These are phyloP conservation scores for Endoconidiophora polonica DNA, from an alignment of 2,329 filamentous ascomycete genomes.

Conservation along the genomic window DNA sequence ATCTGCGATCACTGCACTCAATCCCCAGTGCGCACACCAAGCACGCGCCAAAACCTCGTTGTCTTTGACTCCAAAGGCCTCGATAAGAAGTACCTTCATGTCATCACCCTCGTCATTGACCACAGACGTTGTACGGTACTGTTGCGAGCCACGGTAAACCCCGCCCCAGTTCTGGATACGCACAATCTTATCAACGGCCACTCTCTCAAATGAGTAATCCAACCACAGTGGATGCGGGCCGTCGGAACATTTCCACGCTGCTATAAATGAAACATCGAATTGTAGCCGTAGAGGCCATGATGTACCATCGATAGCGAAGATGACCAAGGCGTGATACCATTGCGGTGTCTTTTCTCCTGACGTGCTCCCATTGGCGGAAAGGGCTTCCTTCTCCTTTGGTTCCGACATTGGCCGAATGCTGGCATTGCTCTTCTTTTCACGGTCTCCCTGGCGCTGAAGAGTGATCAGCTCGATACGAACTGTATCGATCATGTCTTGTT, in stretches of 20 bases:
- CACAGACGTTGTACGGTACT: constrained; percentile 13
- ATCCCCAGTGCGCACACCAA: constrained; percentile 62
- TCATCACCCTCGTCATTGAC: constrained; percentile 15
- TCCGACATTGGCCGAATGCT: background rate
- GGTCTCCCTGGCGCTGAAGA: constrained; percentile 27
- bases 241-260: constrained; percentile 45
- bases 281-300: constrained; percentile 47
- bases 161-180: constrained; percentile 49
- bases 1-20: constrained; percentile 55
- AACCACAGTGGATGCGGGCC: constrained; percentile 56
- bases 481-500: constrained; percentile 40
- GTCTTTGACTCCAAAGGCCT: constrained; percentile 56
- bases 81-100: constrained; percentile 46
- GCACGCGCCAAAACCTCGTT: constrained; percentile 62
- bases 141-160: constrained; percentile 20
- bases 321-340: constrained; percentile 43
- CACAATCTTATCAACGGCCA: constrained; percentile 48
- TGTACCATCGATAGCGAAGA: constrained; percentile 45
- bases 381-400: background rate
- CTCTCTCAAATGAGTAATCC: constrained; percentile 45
- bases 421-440: background rate
- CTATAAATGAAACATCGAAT: constrained; percentile 49
- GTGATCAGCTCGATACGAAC: constrained; percentile 54
- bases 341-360: constrained; percentile 19
- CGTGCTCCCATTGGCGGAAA: background rate